Conservation (phyloP, 805 yeast species). For the Saccharomycopsis selenospora region DNA sequence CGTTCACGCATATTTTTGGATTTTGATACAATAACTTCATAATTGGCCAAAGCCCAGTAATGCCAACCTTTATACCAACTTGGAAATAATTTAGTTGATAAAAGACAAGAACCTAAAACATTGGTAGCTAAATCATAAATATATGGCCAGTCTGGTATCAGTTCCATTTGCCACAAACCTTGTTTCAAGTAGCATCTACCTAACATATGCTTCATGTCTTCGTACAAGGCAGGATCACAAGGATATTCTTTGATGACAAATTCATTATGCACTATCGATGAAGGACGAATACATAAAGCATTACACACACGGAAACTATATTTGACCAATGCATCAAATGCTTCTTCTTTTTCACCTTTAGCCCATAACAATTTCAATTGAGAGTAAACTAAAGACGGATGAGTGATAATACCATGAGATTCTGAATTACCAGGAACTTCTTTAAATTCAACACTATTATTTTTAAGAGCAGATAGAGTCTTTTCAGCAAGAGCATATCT, state of each 20-base stretch:
- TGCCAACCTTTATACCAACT: conserved; percentile 99
- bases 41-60: conserved; percentile 97
- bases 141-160: conserved; percentile 73
- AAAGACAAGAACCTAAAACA: conserved; percentile 80
- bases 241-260: conserved; percentile 70
- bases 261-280: conserved; percentile 35
- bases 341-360: conserved; percentile 80
- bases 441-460: conserved; percentile 10
- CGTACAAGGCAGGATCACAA: conserved; percentile 37
- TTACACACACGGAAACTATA: conserved; percentile 87
- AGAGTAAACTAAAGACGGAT: conserved; percentile 78
- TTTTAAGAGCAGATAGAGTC: conserved; percentile 65
- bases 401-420: conserved; percentile 51
- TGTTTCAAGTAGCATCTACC: conserved; percentile 95
- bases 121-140: conserved; percentile 65
- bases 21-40: conserved; percentile 77
- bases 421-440: conserved; percentile 32
- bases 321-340: conserved; percentile 75
- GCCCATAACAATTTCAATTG: conserved; percentile 97
- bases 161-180: conserved; percentile 94
- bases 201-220: conserved; percentile 72
- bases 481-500: conserved; percentile 89
- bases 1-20: conserved; percentile 30
- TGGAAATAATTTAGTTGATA: conserved; percentile 91
- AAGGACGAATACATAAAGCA: conserved; percentile 80